Evolutionary conservation across 768 basidiomycete species (phyloP), one percentile per base, ranked within the genome.

Genomic region (Cystobasidium tubakii): DNA sequence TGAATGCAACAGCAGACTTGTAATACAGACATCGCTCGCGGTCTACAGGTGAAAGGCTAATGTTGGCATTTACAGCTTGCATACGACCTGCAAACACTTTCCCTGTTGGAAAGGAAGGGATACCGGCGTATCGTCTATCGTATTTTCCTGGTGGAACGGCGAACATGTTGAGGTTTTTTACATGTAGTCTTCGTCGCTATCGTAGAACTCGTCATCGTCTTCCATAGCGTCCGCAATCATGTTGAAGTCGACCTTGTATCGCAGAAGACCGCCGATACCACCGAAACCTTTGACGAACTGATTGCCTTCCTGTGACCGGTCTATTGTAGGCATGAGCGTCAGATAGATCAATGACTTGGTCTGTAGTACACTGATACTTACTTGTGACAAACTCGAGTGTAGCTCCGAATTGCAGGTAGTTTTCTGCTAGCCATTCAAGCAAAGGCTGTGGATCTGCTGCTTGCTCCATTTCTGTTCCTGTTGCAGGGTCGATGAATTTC

Each of bases 261-360:
- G 87, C 73, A 96, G 83, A 74, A 97, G 84, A 34, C 94, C 95
- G 33, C 96, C 95, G 77, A 99, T 97, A 29, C 96, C 95, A 82
- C 95, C 95, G 79, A 99, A 98, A 50, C 95, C 95, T 81, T 95
- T 95, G 79, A 94, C 92, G 84, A 94, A 97, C 81, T 97, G 94
- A 39, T 91, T 90, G 36, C 95, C 95, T 81, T 99, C 95, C 81
- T 97, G 95, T 9, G 92, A 94, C 66, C 69, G 69, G 36, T 71
- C 69, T 55, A 29, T 34, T 29, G 57, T 29, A 13, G 6, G 13
- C 6, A 2, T 25, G 23, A 34, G 57, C 4, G 69, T 69, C 23
- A 60, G 69, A 12, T 9, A 21, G 23, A n/a, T 21, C 23, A n/a
- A 17, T 34, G 60, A 13, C 2, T 23, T 42, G 29, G 62, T n/a